Conservation (phyloP, 1,284 basidiomycete genomes). For the Cystobasidium sp. region DNA sequence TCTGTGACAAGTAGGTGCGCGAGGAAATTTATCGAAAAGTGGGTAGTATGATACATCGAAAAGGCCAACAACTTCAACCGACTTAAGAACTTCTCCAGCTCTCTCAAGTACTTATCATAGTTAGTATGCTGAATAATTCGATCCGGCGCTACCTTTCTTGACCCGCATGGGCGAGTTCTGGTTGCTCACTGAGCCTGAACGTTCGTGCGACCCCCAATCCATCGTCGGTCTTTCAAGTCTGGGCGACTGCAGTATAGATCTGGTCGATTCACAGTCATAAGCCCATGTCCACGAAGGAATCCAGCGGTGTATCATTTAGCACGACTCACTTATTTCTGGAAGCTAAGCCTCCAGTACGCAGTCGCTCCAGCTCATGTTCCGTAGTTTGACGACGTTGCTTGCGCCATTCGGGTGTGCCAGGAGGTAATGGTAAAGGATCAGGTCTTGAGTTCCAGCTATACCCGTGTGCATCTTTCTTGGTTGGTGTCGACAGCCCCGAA, state of each 20-base stretch:
- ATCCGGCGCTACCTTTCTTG: conserved; percentile 12
- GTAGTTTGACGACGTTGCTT: conserved; percentile 49
- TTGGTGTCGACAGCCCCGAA: conserved; percentile 21
- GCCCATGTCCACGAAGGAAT: neutral
- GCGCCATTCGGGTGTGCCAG: conserved; percentile 40
- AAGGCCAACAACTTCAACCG: too few species aligned
- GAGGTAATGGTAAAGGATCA: conserved; percentile 35
- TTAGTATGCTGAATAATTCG: neutral
- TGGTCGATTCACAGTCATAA: neutral
- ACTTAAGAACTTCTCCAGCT: neutral
- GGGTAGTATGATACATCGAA: too few species aligned
- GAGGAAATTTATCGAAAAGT: too few species aligned
- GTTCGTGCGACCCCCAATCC: neutral
- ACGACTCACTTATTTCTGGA: conserved; percentile 19
- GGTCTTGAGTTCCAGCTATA: conserved; percentile 5
- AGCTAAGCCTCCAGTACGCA: conserved; percentile 28
- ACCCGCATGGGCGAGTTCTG: neutral
- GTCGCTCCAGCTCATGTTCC: conserved; percentile 47
- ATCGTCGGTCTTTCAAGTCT: conserved; percentile 2
- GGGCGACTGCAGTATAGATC: conserved; percentile 13
- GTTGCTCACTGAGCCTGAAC: neutral
- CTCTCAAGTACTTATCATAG: neutral
- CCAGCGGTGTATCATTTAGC: neutral
- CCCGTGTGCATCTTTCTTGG: conserved; percentile 20
- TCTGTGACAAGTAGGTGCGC: too few species aligned